Base-by-base conservation (phyloP, 768 basidiomycete genomes). In the Suillus decipiens region DNA sequence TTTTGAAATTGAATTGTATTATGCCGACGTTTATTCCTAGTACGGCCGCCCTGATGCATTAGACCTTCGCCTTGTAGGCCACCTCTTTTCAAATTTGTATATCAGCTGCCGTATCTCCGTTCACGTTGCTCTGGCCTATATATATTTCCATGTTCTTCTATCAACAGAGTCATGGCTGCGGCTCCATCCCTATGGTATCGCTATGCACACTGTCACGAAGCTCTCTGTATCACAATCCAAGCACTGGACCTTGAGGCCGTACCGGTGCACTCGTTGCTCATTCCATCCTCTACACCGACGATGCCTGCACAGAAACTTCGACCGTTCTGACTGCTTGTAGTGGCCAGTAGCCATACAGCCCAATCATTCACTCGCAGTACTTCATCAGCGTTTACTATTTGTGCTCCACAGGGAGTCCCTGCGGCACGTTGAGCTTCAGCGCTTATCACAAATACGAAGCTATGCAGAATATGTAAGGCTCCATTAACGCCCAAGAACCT, bases 311-410 rank as follows among this genome's bases (percentile, higher is more conserved):
- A 36, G 34, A 55, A 22, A 37, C 14, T 55, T 36, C 14, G 41
- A 19, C 15, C 7, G 39, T 39, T 39, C 14, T 8, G n/a, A 24
- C 34, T 14, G 8, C 7, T 55, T 55, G n/a, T 22, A 37, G 65
- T 63, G 59, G 64, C 19, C 19, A 42, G 8, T 9, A 5, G 8
- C 19, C 42, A 45, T 36, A 53, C 64, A 19, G 9, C 53, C 10
- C 70, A 71, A 39, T 45, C 19, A 15, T 7, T 55, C 14, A 8
- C 11, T 55, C n/a, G 22, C 14, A 37, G 31, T 8, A 37, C 10
- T 55, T 33, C 54, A 36, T 42, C 9, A 10, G 63, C 62, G 19
- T 43, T 9, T n/a, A 10, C 19, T 43, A 43, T 43, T n/a, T 43
- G 17, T 43, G 42, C 8, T 9, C 42, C 19, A 7, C 15, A 41